Evolutionary conservation across 2,329 filamentous ascomycete genomes (phyloP).

Genomic region (Neofusicoccum sp.): DNA sequence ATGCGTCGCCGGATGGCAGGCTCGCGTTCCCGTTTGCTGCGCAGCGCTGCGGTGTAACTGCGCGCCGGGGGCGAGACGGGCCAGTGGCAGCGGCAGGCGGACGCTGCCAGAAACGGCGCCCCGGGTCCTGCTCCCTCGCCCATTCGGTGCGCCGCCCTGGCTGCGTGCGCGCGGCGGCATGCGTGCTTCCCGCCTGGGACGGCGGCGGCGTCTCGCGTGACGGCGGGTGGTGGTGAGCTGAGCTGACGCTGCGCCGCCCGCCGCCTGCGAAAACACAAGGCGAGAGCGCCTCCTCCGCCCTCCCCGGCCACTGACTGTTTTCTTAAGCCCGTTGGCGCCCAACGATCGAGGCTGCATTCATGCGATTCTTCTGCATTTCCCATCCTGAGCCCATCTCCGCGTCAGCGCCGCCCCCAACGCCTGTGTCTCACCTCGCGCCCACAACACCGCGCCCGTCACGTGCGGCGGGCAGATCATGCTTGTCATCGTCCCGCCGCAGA

Average conservation of each 20-base stretch:
- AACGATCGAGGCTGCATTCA: slow-evolving; percentile 16
- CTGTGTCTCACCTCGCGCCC: neutral
- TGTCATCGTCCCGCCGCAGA: neutral
- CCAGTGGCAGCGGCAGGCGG: slow-evolving; percentile 3
- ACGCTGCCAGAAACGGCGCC: neutral
- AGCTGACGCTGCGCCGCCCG: slow-evolving; percentile 4
- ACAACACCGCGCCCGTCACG: neutral
- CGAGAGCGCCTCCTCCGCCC: neutral
- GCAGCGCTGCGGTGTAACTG: slow-evolving; percentile 8
- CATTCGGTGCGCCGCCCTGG: neutral
- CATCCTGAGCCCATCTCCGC: neutral
- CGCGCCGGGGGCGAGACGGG: neutral
- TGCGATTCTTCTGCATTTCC: slow-evolving; percentile 13
- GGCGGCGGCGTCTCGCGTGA: neutral
- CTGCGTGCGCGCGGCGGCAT: neutral
- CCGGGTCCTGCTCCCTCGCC: neutral
- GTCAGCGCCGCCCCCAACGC: neutral
- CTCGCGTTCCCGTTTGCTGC: slow-evolving; percentile 7
- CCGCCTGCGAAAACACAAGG: neutral
- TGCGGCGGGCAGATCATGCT: slow-evolving; percentile 7
- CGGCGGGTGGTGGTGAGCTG: neutral
- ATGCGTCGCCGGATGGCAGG: slow-evolving; percentile 7
- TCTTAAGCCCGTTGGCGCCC: slow-evolving; percentile 12
- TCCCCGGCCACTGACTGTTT: too few relatives aligned
- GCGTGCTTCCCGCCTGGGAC: neutral